Base-by-base conservation (phyloP, 2,329 filamentous ascomycete genomes). In the Aspergillus ibericus region DNA sequence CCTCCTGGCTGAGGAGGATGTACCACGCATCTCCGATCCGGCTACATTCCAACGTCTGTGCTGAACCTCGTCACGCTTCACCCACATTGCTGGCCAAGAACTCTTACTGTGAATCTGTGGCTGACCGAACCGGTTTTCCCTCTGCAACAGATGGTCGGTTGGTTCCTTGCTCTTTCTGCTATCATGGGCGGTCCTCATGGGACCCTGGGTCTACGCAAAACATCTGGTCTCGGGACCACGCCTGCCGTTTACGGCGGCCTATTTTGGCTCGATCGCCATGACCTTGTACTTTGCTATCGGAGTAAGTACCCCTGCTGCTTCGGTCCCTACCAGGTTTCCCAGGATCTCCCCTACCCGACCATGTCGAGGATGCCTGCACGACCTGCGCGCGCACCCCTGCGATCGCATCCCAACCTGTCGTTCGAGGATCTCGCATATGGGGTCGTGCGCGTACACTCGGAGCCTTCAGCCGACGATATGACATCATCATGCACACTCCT, bases 151-250 rank as follows among this genome's bases (percentile, higher is more conserved):
- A 81, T 99, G 95, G 95, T 92, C 93, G 51, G 87, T 97, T 74
- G 95, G 93, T 56, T 97, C 93, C 50, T 73, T 90, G 50, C 83
- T 99, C 65, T 98, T 98, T 81, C 83, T 98, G 69, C 85, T 87
- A 67, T 96, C 93, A 67, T 99, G 95, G 84, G 92, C 92, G 25
- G 91, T 93, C 66, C 85, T 98, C 79, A 96, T 97, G 91, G 95
- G 95, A 56, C 93, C 91, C 35, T 82, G 88, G 78, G 83, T 87
- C 67, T 99, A 98, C 76, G 76, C 88, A 61, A 87, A 88, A 69
- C 95, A 99, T 78, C 84, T 98, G 64, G 79, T 92, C 57, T 98
- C 93, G 57, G 86, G 88, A 55, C 84, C 92, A 68, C 87, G 95
- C 68, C 80, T 98, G 62, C 95, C 95, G 3, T 98, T 98, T 74